Percentiles rank a stretch among this genome's conserved stretches.
Conservation (phyloP, 768 basidiomycete species). For the Termitomyces sp. region DNA sequence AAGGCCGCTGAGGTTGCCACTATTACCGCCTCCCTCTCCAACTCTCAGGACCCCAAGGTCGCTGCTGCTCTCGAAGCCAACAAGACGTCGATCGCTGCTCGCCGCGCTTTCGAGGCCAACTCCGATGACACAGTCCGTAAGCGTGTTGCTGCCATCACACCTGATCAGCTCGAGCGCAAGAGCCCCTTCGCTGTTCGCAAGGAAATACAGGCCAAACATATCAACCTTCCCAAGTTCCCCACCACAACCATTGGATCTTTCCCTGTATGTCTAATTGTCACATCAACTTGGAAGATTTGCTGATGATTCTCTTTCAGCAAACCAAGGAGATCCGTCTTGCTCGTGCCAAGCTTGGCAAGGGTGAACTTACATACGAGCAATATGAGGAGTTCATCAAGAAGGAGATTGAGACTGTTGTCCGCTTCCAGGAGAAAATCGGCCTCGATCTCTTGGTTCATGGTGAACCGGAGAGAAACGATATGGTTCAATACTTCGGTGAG, state of each 20-base stretch:
- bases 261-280: conserved; percentile 53
- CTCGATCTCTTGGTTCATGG: conserved; percentile 98
- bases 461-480: conserved; percentile 98
- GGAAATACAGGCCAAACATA: conserved; percentile 82
- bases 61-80: conserved; percentile 81
- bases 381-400: conserved; percentile 99
- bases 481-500: conserved; percentile 99
- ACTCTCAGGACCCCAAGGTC: conserved; percentile 72
- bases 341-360: conserved; percentile 92
- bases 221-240: conserved; percentile 94
- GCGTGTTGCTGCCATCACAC: conserved; percentile 89
- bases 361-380: conserved; percentile 76
- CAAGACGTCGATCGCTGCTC: conserved; percentile 84
- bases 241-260: conserved; percentile 98
- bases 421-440: conserved; percentile 95
- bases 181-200: conserved; percentile 84
- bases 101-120: conserved; percentile 88
- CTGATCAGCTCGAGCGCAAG: conserved; percentile 82
- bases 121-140: conserved; percentile 95
- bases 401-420: conserved; percentile 89
- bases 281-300: conserved; percentile 1
- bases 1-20: conserved; percentile 88
- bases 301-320: conserved; percentile 49
- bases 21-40: conserved; percentile 81
- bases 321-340: conserved; percentile 98